Base-by-base conservation (phyloP, 2,329 filamentous ascomycete species). In the Phialocephala sp. region DNA sequence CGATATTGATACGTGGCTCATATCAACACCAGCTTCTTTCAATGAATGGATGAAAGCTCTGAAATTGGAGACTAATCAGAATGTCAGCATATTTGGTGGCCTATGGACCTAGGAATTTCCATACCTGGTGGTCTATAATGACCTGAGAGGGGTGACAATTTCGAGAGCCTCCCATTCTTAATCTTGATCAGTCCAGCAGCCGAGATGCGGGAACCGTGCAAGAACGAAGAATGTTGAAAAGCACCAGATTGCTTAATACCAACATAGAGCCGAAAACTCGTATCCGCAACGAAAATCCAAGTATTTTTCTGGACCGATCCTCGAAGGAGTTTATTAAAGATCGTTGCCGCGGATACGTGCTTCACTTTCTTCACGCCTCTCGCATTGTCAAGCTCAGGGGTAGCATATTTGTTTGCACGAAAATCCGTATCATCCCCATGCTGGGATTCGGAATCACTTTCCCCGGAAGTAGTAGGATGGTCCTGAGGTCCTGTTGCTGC, bases 271-370 rank as follows among this genome's bases (percentile, higher is more conserved):
- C 91, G 87, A 76, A 94, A 95, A 0, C 87, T 90, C 0, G 92
- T 94, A 78, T 97, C 93, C 27, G 91, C 90, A 8, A 94, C 93
- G 73, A 97, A 97, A 69, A 97, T 96, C 94, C 94, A 97, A 4
- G 91, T 95, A 74, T 94, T 94, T 68, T 93, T 93, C 77, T 89
- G 91, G 45, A 93, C 91, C 0, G 91, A 89, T 69, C 92, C 90
- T 66, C 91, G 87, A 18, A 95, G 83, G 6, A 97, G 82, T 69
- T 91, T 90, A 77, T 95, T 92, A 76, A 94, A 86, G 3, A 97
- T 84, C 0, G 90, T 89, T 0, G 89, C 87, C 1, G 90, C 87
- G 5, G 87, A 91, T 2, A 93, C 82, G 73, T 93, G 87, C 57
- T 85, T 86, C 63, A 90, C 75, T 68, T 88, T 91, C 47, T 84